Base-by-base conservation (phyloP, 352 stramenopile genomes). In the Elongisporangium prolatum region DNA sequence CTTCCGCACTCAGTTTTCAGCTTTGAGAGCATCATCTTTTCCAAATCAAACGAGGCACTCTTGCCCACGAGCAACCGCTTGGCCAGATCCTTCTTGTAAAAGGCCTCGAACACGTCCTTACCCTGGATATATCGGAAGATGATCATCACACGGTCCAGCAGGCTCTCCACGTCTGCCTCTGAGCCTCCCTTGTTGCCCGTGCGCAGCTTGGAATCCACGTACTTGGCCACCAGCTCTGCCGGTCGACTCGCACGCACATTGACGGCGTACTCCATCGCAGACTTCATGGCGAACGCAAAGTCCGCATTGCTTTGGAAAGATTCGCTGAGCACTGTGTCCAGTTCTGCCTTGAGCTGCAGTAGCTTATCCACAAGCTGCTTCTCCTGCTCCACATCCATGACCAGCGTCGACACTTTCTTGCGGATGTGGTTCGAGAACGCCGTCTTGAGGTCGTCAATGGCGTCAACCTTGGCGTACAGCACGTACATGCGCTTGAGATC, bases 41-140 rank as follows among this genome's bases (percentile, higher is more conserved):
- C 97, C 38, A 98, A 65, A 62, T 99, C 97, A 64, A 97, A 96
- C 4, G 74, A 98, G 57, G 77, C 90, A 25, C 82, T 93, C 54
- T 86, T 85, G 17, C 84, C 85, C 13, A 98, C 90, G 2, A 99
- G 73, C 50, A 99, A 72, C 4, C 97, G 89, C 71, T 99, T 99
- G 0, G 97, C 90, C 40, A 99, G 72, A 65, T 99, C 95, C 53
- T 96, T 95, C 67, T 99, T 99, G 77, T 99, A 99, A 64, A 99
- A 99, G 14, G 93, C 97, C 64, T 99, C 96, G 68, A 99, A 99
- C 22, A 99, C 92, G 72, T 99, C 97, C 65, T 99, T 99, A 57
- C 90, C 95, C 63, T 98, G 91, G 47, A 98, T 82, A 72, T 98
- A 98, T 11, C 86, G 80, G 64, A 99, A 99, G 50, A 99, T 88